Percentiles rank a stretch among this genome's conserved stretches.
Conservation (phyloP, 1,284 basidiomycete genomes). For the Anthracocystis setariae region DNA sequence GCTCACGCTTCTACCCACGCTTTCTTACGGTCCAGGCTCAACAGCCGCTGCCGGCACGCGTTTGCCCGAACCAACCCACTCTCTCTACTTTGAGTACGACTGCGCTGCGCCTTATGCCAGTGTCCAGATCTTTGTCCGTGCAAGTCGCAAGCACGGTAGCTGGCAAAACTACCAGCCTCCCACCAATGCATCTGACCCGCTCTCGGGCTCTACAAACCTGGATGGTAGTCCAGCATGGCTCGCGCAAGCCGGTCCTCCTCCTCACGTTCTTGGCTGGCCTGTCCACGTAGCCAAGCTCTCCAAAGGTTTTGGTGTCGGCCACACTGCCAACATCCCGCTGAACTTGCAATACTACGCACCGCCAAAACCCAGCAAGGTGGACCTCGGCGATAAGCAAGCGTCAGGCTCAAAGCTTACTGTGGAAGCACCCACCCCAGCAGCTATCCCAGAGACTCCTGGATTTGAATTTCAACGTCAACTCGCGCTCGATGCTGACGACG, state of each 20-base stretch:
- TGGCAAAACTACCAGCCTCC: constrained; percentile 47
- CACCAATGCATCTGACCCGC: constrained; percentile 10
- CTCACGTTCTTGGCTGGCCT: constrained; percentile 61
- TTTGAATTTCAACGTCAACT: constrained; percentile 39
- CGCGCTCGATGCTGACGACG: constrained; percentile 30
- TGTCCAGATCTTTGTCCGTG: constrained; percentile 61
- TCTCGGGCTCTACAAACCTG: constrained; percentile 5
- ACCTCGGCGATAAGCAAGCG: constrained; percentile 13
- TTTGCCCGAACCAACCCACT: constrained; percentile 51
- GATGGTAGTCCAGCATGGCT: constrained; percentile 24
- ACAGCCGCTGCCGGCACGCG: constrained; percentile 4
- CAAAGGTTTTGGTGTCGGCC: constrained; percentile 46
- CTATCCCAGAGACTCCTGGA: constrained; percentile 43
- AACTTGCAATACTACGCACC: constrained; percentile 53
- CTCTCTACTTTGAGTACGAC: constrained; percentile 62
- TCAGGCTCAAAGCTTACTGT: constrained; percentile 5
- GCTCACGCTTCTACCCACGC: constrained; percentile 35
- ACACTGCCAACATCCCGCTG: constrained; percentile 43
- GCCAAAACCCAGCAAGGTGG: constrained; percentile 30
- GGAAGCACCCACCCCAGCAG: constrained; percentile 29
- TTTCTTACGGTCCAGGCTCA: constrained; percentile 15
- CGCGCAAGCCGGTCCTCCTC: constrained; percentile 50
- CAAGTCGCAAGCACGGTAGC: constrained; percentile 60
- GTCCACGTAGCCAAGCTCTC: constrained; percentile 53
- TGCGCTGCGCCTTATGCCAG: constrained; percentile 57